Evolutionary conservation across 257 asterid genomes (phyloP), one percentile per base, ranked within the genome.

Genomic region (Scutellaria baicalensis): DNA sequence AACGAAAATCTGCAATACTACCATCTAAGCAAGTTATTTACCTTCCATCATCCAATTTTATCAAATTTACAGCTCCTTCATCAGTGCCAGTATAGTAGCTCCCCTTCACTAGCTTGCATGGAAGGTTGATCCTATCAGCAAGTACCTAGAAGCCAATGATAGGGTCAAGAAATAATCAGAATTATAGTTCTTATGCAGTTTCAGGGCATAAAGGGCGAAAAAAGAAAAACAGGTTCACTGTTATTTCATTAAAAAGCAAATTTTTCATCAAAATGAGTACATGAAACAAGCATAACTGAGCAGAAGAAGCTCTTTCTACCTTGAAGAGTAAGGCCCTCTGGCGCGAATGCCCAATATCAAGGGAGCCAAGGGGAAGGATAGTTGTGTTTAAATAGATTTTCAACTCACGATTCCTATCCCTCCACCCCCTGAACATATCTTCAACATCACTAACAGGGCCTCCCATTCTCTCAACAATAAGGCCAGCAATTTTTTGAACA

Each of bases 1-100:
- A 52, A 18, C 66, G 38, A 8, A 50, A 49, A 56, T n/a, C 38
- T 44, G 39, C 13, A 57, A 21, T 40, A 63, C 40, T 35, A 35
- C 55, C 18, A 45, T 35, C 42, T 6, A 43, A 31, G 51, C 13
- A 69, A 64, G 59, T 27, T n/a, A 39, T 21, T 40, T 87, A 90
- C 98, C 98, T 86, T 80, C 95, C 97, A 55, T 84, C 82, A 69
- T 87, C 97, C 82, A 94, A 81, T 86, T 84, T 94, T 70, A 94
- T 86, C 84, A 94, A 82, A 84, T 88, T 89, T 67, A 94, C 96
- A 75, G 98, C 99, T 78, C 98, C 99, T 72, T 94, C 97, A 79
- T 94, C 99, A n/a, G 97, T 88, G 74, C 98, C 96, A 62, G 98
- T 94, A 78, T 89, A 92, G 76, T 94, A 89, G 77, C 98, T 94